A percentile compares a stretch with the other conserved stretches of the same genome.
These are phyloP conservation scores for Aspergillus mulundensis DNA, from an alignment of 495 filamentous ascomycete species.

Conservation along the genomic window DNA sequence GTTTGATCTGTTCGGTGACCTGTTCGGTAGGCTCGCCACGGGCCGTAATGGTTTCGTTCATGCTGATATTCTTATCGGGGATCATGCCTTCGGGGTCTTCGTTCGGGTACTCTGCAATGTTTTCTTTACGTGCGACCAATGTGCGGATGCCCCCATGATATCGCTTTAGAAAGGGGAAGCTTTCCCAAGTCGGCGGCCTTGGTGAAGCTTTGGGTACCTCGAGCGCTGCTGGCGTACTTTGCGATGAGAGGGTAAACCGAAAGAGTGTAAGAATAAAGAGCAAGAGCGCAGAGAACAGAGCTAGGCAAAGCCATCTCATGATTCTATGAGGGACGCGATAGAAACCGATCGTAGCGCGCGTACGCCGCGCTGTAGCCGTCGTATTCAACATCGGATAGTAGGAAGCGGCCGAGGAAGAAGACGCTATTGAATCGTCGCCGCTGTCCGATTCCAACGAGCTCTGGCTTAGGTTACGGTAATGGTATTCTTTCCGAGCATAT, in stretches of 20 bases:
- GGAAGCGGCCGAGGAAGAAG: slow-evolving; percentile 37
- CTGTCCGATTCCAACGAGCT: slow-evolving; percentile 29
- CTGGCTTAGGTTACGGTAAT: slow-evolving; percentile 22
- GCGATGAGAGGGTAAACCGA: slow-evolving; percentile 60
- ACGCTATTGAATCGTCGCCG: slow-evolving; percentile 24
- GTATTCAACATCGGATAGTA: slow-evolving; percentile 52
- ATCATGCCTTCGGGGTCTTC: slow-evolving; percentile 29
- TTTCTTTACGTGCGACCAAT: slow-evolving; percentile 57
- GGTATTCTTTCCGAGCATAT: slow-evolving; percentile 19
- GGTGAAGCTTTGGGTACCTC: slow-evolving; percentile 49
- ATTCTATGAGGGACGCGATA: slow-evolving; percentile 60
- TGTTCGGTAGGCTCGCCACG: slow-evolving; percentile 16
- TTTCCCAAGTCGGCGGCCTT: slow-evolving; percentile 72
- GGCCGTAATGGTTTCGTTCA: slow-evolving; percentile 12
- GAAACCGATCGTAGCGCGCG: slow-evolving; percentile 38
- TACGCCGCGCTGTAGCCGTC: slow-evolving; percentile 31
- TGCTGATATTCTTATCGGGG: slow-evolving; percentile 14
- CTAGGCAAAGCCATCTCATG: slow-evolving; percentile 67
- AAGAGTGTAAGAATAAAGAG: slow-evolving; percentile 69
- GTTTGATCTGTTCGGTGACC: not conserved
- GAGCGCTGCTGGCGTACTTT: slow-evolving; percentile 56
- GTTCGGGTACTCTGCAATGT: slow-evolving; percentile 73
- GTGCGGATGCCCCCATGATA: slow-evolving; percentile 80
- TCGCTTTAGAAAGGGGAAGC: slow-evolving; percentile 72
- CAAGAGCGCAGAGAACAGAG: slow-evolving; percentile 61